phyloP scores from a whole-genome alignment of 345 rosid species.

The Lumnitzera racemosa region DNA sequence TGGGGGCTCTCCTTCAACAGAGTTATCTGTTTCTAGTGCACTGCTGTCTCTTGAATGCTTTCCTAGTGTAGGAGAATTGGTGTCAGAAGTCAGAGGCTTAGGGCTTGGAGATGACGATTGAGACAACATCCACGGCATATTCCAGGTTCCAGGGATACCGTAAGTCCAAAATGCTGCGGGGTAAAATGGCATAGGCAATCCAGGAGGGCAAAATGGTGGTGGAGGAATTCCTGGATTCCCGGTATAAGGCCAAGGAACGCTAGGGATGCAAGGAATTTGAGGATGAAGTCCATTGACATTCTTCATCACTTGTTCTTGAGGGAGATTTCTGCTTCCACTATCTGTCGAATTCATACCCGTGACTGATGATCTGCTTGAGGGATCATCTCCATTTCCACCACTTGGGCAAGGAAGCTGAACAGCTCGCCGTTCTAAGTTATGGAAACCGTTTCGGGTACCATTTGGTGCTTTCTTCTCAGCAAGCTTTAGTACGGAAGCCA shows the following conservation, averaged over 20 bases:
- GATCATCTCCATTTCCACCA: conserved; percentile 53
- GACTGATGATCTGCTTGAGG: conserved; percentile 47
- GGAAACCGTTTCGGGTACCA: conserved; percentile 31
- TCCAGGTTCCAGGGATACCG: conserved; percentile 43
- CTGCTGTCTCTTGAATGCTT: conserved; percentile 67
- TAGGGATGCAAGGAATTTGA: conserved; percentile 39
- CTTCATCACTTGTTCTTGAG: conserved; percentile 23
- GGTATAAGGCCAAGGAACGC: conserved; percentile 81
- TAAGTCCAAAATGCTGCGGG: conserved; percentile 59
- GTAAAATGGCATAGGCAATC: conserved; percentile 53
- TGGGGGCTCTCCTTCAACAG: conserved; percentile 23
- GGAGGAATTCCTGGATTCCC: conserved; percentile 57
- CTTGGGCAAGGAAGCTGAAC: conserved; percentile 12
- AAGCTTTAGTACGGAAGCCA: conserved; percentile 38
- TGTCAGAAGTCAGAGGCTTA: conserved; percentile 26
- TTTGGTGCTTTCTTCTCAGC: conserved; percentile 37
- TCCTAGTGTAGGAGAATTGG: conserved; percentile 45
- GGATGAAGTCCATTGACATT: conserved; percentile 44
- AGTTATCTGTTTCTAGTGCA: conserved; percentile 16
- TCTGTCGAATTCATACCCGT: conserved; percentile 30
- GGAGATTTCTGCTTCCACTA: conserved; percentile 17
- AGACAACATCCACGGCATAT: conserved; percentile 44
- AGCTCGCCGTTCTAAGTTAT: conserved; percentile 19
- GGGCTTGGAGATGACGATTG: conserved; percentile 37
- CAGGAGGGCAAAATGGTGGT: conserved; percentile 56